Percentiles rank a stretch among this genome's conserved stretches.
Evolutionary conservation across 257 asterid genomes (phyloP).

Genomic region (Penstemon eatonii): DNA sequence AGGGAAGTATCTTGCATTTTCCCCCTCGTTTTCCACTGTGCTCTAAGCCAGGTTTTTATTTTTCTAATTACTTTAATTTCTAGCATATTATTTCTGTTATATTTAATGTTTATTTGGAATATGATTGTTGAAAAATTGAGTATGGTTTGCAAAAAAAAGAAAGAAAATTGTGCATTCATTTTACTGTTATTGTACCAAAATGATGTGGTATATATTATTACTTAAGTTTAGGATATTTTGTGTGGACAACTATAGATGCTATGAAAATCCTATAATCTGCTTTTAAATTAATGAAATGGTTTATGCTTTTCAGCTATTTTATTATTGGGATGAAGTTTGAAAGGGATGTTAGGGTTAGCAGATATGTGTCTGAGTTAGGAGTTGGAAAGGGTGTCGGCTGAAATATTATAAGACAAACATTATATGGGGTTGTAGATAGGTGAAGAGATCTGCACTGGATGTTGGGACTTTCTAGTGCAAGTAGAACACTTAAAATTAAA

Average conservation of each 20-base stretch:
- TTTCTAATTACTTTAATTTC: not conserved
- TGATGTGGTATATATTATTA: too few relatives aligned
- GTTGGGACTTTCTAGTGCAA: not conserved
- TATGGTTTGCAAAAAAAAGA: too few relatives aligned
- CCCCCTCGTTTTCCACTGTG: constrained; percentile 95
- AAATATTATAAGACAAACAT: not conserved
- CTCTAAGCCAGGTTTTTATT: constrained; percentile 88
- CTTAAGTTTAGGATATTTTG: too few relatives aligned
- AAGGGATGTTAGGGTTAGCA: constrained; percentile 13
- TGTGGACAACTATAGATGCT: not conserved
- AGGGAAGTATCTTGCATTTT: too few relatives aligned
- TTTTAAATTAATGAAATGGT: not conserved
- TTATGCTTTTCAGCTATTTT: not conserved
- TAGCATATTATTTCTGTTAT: not conserved
- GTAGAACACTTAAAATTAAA: constrained; percentile 8
- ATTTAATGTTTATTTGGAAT: not conserved
- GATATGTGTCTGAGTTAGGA: not conserved
- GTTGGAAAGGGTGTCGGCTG: not conserved
- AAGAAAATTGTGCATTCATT: too few relatives aligned
- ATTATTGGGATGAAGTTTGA: not conserved
- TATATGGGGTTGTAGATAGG: not conserved
- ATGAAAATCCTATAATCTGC: constrained; percentile 6
- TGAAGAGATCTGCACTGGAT: not conserved
- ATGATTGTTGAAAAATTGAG: too few relatives aligned
- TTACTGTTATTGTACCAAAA: too few relatives aligned